A percentile compares a stretch with the other conserved stretches of the same genome.
Evolutionary conservation across 768 basidiomycete species (phyloP).

Genomic region (Agaricus sinodeliciosus): DNA sequence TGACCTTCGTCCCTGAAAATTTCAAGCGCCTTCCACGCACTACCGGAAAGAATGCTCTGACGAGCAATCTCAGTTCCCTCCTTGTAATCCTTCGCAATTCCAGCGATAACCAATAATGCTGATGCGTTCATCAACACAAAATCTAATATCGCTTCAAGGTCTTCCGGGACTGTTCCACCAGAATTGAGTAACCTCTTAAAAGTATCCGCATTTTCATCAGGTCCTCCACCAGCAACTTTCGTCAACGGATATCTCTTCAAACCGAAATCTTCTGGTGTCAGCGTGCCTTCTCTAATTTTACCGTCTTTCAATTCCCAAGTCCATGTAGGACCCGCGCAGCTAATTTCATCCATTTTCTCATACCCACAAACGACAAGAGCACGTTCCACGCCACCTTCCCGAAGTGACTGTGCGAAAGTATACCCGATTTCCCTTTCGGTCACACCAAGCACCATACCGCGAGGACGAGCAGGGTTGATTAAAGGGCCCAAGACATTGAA

Average conservation of each 20-base stretch:
- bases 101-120: conserved; percentile 81
- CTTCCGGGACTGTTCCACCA: conserved; percentile 46
- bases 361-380: conserved; percentile 92
- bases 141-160: conserved; percentile 61
- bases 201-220: conserved; percentile 73
- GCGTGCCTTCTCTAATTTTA: conserved; percentile 48
- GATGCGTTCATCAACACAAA: conserved; percentile 91
- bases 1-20: conserved; percentile 40
- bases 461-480: conserved; percentile 84
- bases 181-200: conserved; percentile 60
- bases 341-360: conserved; percentile 92
- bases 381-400: conserved; percentile 67
- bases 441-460: conserved; percentile 88
- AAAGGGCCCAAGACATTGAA: conserved; percentile 95
- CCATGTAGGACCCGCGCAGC: conserved; percentile 84
- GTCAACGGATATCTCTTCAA: conserved; percentile 61
- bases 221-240: conserved; percentile 66
- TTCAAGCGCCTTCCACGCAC: conserved; percentile 52
- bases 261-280: conserved; percentile 77
- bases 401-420: conserved; percentile 73
- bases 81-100: conserved; percentile 59
- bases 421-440: conserved; percentile 74
- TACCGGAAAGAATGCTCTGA: conserved; percentile 51
- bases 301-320: conserved; percentile 76
- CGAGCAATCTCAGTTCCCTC: conserved; percentile 68